Evolutionary conservation across 1,284 basidiomycete genomes (phyloP).

Genomic region (Rhizoctonia solani): DNA sequence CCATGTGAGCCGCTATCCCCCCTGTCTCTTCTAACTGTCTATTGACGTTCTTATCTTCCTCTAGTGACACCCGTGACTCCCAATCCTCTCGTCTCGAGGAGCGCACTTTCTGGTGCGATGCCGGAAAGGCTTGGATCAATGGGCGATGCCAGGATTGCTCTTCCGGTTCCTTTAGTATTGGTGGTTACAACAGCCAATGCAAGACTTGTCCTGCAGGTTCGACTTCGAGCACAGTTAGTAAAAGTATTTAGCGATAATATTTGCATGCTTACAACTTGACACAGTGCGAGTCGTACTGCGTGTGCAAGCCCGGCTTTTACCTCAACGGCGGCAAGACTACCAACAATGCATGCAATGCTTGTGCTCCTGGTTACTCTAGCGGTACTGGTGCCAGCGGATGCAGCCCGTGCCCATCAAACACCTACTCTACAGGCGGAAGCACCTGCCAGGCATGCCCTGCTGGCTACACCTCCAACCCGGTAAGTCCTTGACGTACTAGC

Average conservation of each 20-base stretch:
- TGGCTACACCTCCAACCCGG: not conserved
- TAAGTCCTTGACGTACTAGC: not conserved
- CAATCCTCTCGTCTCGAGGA: not conserved
- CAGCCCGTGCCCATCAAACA: not conserved
- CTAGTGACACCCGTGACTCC: conserved; percentile 5
- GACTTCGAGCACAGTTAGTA: not conserved
- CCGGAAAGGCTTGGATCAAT: not conserved
- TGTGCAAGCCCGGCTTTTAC: not conserved
- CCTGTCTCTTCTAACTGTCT: not conserved
- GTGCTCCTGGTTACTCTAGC: not conserved
- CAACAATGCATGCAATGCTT: not conserved
- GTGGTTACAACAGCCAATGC: not conserved
- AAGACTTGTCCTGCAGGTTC: conserved; percentile 10
- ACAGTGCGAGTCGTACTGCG: not conserved
- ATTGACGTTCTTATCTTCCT: not conserved
- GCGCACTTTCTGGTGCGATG: not conserved
- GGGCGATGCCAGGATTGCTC: not conserved
- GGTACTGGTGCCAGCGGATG: not conserved
- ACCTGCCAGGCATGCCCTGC: not conserved
- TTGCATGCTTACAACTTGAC: not conserved
- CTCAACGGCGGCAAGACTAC: not conserved
- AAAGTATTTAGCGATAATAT: not conserved
- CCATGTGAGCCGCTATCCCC: too few relatives aligned
- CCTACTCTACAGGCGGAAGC: not conserved
- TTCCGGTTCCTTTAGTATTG: not conserved